These are phyloP conservation scores for Citrus mangshanensis DNA, from an alignment of 345 rosid genomes.

Conservation along the genomic window DNA sequence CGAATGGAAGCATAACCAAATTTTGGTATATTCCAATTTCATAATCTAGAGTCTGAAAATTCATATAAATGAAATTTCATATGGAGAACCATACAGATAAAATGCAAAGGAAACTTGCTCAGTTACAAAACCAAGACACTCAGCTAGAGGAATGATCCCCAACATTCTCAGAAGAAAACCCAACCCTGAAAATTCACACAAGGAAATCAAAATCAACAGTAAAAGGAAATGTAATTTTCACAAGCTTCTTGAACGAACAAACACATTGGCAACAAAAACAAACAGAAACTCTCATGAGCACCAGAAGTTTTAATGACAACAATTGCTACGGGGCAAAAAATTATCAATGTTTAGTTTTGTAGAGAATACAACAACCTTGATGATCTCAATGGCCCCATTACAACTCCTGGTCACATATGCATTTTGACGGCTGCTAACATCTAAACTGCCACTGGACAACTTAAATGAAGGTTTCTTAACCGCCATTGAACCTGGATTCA, in stretches of 20 bases:
- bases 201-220: neutral
- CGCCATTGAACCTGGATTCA: neutral
- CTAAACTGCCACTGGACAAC: neutral
- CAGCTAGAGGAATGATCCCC: slow-evolving; percentile 52
- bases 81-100: neutral
- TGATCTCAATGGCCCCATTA: slow-evolving; percentile 12
- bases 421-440: neutral
- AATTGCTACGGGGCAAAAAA: slow-evolving; percentile 35
- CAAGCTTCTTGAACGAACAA: neutral
- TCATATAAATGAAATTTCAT: neutral
- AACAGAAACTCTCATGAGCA: slow-evolving; percentile 23
- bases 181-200: slow-evolving; percentile 25
- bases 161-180: slow-evolving; percentile 47
- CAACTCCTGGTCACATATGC: neutral
- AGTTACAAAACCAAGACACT: slow-evolving; percentile 50
- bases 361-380: slow-evolving; percentile 28
- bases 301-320: slow-evolving; percentile 16
- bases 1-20: neutral
- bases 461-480: neutral
- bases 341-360: slow-evolving; percentile 26
- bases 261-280: neutral
- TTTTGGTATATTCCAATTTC: neutral
- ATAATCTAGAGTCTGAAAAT: neutral
- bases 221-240: neutral
- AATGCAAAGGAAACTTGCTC: slow-evolving; percentile 28